Evolutionary conservation across 495 filamentous ascomycete species (phyloP).

Genomic region (Penicillium nucicola): DNA sequence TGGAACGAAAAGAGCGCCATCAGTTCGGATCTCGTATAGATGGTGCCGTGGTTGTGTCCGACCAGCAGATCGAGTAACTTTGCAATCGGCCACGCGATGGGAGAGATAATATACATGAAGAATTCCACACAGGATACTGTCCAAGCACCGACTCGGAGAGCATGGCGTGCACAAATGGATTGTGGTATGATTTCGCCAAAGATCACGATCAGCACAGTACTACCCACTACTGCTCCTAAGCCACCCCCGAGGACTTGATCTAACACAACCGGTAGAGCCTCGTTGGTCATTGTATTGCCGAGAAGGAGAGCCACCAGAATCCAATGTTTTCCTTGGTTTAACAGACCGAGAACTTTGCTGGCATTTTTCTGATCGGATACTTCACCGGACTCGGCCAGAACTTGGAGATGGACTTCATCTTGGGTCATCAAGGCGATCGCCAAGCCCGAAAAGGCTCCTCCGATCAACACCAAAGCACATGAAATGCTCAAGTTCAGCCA

Average conservation of each 20-base stretch:
- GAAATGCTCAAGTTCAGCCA: constrained; percentile 67
- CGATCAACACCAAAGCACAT: constrained; percentile 68
- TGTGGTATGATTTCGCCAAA: constrained; percentile 96
- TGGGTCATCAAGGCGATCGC: constrained; percentile 74
- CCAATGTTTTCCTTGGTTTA: constrained; percentile 91
- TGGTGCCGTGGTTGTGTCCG: constrained; percentile 81
- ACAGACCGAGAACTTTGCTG: constrained; percentile 65
- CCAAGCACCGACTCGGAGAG: constrained; percentile 84
- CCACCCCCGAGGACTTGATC: constrained; percentile 88
- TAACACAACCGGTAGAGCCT: constrained; percentile 89
- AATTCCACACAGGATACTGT: constrained; percentile 79
- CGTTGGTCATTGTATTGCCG: constrained; percentile 93
- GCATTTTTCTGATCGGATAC: constrained; percentile 73
- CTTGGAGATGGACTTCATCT: constrained; percentile 94
- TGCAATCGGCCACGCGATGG: constrained; percentile 79
- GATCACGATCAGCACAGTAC: constrained; percentile 89
- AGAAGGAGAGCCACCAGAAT: constrained; percentile 90
- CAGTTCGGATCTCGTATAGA: constrained; percentile 87
- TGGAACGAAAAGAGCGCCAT: constrained; percentile 86
- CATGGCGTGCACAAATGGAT: constrained; percentile 89
- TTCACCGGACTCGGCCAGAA: constrained; percentile 76
- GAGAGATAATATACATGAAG: constrained; percentile 85
- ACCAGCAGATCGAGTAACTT: constrained; percentile 81
- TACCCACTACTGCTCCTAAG: constrained; percentile 85
- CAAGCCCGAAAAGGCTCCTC: constrained; percentile 89